phyloP scores from a whole-genome alignment of 768 basidiomycete species.

The Lactarius psammicola region DNA sequence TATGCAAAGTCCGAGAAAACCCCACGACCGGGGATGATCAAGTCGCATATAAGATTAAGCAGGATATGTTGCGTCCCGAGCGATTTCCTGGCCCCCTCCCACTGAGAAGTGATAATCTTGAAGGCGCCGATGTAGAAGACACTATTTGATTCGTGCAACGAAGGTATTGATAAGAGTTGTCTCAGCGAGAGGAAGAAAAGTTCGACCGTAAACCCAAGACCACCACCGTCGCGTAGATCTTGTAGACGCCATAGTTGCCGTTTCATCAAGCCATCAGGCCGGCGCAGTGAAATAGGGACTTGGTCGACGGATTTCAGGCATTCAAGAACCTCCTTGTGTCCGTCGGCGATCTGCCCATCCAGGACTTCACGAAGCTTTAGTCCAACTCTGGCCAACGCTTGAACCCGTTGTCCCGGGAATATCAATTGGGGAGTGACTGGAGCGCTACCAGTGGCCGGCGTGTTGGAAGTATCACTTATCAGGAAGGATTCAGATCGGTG shows the following conservation, averaged over 20 bases:
- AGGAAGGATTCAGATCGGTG: not conserved
- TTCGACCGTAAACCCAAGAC: conserved; percentile 8
- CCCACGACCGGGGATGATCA: not conserved
- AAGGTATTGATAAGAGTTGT: not conserved
- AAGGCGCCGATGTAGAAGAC: not conserved
- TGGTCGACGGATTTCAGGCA: not conserved
- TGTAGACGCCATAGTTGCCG: conserved; percentile 1
- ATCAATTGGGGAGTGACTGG: not conserved
- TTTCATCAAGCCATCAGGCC: not conserved
- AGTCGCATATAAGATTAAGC: not conserved
- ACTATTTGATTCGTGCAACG: not conserved
- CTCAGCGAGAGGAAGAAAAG: conserved; percentile 5
- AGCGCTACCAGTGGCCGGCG: too few species aligned
- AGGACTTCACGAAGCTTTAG: not conserved
- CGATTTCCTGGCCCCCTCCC: not conserved
- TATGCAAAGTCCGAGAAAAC: not conserved
- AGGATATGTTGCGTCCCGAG: conserved; percentile 9
- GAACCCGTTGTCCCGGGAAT: too few species aligned
- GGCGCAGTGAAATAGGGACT: too few species aligned
- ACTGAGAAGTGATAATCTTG: not conserved
- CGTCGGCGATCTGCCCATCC: not conserved
- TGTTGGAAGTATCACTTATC: too few species aligned
- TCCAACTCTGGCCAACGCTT: not conserved
- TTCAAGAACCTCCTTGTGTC: not conserved
- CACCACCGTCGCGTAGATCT: not conserved